phyloP scores from a whole-genome alignment of 2,329 filamentous ascomycete genomes.

The Epichloe aotearoae region DNA sequence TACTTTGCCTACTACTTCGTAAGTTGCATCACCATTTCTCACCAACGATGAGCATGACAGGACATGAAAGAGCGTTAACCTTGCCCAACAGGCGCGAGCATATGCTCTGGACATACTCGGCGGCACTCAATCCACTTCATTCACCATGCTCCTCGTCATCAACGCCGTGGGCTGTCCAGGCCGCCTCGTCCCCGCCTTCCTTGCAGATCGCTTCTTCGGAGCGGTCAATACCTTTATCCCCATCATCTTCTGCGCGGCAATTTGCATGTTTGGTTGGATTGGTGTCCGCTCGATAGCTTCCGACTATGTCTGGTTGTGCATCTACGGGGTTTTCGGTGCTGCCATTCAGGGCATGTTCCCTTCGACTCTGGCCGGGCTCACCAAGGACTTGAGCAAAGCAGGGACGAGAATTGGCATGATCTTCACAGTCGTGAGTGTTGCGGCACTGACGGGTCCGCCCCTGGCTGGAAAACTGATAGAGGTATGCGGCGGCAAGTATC shows the following conservation, averaged over 20 bases:
- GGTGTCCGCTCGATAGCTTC: constrained; percentile 25
- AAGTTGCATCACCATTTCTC: constrained; percentile 7
- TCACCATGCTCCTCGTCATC: constrained; percentile 45
- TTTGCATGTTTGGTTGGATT: constrained; percentile 39
- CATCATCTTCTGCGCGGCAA: constrained; percentile 30
- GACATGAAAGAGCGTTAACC: too few relatives aligned
- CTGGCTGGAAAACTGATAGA: constrained; percentile 38
- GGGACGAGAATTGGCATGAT: constrained; percentile 48
- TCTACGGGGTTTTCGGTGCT: constrained; percentile 52
- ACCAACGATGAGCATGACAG: too few relatives aligned
- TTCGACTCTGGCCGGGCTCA: constrained; percentile 32
- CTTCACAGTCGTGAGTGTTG: constrained; percentile 42
- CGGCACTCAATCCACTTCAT: constrained; percentile 35
- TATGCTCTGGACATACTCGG: constrained; percentile 27
- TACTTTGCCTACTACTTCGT: constrained; percentile 38
- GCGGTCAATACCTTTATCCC: constrained; percentile 43
- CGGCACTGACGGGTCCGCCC: constrained; percentile 40
- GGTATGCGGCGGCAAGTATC: constrained; percentile 28
- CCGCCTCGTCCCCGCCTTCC: constrained; percentile 38
- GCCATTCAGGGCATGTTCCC: constrained; percentile 56
- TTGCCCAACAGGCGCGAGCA: constrained; percentile 20
- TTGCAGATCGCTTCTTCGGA: constrained; percentile 41
- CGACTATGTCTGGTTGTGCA: constrained; percentile 43
- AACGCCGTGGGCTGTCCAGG: constrained; percentile 45
- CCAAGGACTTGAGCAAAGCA: constrained; percentile 37